A percentile compares a stretch with the other conserved stretches of the same genome.
Evolutionary conservation across 2,329 filamentous ascomycete species (phyloP).

Genomic region (Microdochium nivale): DNA sequence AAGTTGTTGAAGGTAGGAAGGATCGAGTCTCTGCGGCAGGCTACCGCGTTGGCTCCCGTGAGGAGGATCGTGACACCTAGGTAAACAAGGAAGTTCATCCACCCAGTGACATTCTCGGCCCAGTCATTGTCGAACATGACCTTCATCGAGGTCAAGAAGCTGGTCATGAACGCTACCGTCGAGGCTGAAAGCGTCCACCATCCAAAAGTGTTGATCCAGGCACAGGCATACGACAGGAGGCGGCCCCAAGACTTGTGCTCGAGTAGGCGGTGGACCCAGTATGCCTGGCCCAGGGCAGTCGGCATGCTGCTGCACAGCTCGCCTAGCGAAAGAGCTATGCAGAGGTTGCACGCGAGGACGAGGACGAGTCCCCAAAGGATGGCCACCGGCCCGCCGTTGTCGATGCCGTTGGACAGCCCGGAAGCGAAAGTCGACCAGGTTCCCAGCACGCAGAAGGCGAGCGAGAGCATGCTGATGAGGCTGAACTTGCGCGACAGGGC

Average conservation of each 20-base stretch:
- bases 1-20: slow-evolving; percentile 48
- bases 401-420: slow-evolving; percentile 39
- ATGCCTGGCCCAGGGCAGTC: slow-evolving; percentile 50
- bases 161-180: slow-evolving; percentile 48
- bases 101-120: slow-evolving; percentile 33
- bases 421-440: slow-evolving; percentile 52
- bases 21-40: slow-evolving; percentile 37
- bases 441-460: slow-evolving; percentile 48
- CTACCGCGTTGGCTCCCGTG: slow-evolving; percentile 40
- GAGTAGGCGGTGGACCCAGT: slow-evolving; percentile 40
- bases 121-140: slow-evolving; percentile 40
- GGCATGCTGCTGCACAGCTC: slow-evolving; percentile 51
- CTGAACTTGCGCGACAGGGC: slow-evolving; percentile 37
- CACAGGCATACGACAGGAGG: slow-evolving; percentile 46
- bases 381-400: slow-evolving; percentile 42
- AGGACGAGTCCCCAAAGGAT: slow-evolving; percentile 47
- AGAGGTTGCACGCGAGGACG: slow-evolving; percentile 43
- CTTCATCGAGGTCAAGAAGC: slow-evolving; percentile 49
- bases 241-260: slow-evolving; percentile 29
- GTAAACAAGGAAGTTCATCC: slow-evolving; percentile 47
- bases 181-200: slow-evolving; percentile 50
- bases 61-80: slow-evolving; percentile 37
- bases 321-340: slow-evolving; percentile 44
- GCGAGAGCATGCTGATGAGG: slow-evolving; percentile 46
- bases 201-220: slow-evolving; percentile 52